Evolutionary conservation across 768 basidiomycete genomes (phyloP).

Genomic region (Calocera cornea): DNA sequence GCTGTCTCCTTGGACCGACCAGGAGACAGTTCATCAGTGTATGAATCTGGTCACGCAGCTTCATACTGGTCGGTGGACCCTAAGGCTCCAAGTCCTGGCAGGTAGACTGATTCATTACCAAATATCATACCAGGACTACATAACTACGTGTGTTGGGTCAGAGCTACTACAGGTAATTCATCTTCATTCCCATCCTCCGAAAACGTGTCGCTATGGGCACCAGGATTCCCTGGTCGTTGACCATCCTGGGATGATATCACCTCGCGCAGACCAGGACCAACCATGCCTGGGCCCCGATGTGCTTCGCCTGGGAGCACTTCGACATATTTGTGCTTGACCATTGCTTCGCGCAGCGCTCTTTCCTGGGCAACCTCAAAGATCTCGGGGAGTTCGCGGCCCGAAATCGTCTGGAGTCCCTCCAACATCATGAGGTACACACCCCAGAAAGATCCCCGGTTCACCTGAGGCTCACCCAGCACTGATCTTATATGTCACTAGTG

Average conservation of each 20-base stretch:
- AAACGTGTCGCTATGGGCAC: not conserved
- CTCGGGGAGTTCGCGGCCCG: not conserved
- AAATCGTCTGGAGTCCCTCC: not conserved
- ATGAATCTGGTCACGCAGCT: too few relatives aligned
- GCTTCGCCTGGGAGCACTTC: not conserved
- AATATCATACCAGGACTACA: too few relatives aligned
- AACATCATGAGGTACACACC: not conserved
- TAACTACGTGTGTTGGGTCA: too few relatives aligned
- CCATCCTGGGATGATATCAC: not conserved
- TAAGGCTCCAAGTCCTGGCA: too few relatives aligned
- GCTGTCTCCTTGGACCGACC: too few relatives aligned
- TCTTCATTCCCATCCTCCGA: not conserved
- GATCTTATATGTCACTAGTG: not conserved
- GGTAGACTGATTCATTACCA: too few relatives aligned
- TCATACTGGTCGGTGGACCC: too few relatives aligned
- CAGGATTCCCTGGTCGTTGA: not conserved
- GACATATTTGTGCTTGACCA: not conserved
- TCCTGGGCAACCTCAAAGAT: not conserved
- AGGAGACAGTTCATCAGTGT: too few relatives aligned
- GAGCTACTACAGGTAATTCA: too few relatives aligned
- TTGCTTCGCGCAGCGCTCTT: not conserved
- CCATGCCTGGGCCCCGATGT: not conserved
- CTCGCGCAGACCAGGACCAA: not conserved
- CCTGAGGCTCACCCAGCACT: not conserved
- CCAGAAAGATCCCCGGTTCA: not conserved